These are phyloP conservation scores for Penicillium sp. DNA, from an alignment of 2,329 filamentous ascomycete species.

Conservation along the genomic window DNA sequence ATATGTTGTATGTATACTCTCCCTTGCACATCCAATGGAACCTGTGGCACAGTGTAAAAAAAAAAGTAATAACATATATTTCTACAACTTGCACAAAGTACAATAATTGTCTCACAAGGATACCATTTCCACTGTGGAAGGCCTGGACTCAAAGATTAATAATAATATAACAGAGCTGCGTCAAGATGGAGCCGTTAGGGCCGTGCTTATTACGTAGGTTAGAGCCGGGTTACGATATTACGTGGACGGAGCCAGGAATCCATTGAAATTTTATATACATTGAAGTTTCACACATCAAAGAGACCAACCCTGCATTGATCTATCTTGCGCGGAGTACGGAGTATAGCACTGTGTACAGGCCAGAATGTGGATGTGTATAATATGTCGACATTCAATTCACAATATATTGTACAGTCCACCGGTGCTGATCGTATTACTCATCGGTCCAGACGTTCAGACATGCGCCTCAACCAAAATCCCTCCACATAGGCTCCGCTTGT, in stretches of 20 bases:
- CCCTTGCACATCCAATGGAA: not conserved
- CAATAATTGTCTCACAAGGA: not conserved
- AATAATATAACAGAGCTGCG: not conserved
- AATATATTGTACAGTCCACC: not conserved
- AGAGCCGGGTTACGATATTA: not conserved
- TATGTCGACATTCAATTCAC: not conserved
- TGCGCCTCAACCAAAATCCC: not conserved
- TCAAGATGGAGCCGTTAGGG: not conserved
- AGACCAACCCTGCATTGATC: not conserved
- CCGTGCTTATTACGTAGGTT: constrained; percentile 1
- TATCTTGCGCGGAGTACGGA: not conserved
- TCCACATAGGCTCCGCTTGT: constrained; percentile 4
- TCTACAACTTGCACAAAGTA: not conserved
- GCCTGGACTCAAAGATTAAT: constrained; percentile 1
- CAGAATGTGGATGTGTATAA: not conserved
- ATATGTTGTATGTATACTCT: not conserved
- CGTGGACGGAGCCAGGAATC: not conserved
- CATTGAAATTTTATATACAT: not conserved
- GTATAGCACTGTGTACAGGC: too few species aligned
- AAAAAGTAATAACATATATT: not conserved
- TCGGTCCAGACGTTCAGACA: not conserved
- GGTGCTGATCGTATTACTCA: constrained; percentile 1
- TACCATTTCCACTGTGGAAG: not conserved
- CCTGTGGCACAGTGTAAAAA: too few species aligned
- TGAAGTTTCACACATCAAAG: not conserved